Evolutionary conservation across 306 rosid genomes (phyloP).

Genomic region (Begonia masoniana): DNA sequence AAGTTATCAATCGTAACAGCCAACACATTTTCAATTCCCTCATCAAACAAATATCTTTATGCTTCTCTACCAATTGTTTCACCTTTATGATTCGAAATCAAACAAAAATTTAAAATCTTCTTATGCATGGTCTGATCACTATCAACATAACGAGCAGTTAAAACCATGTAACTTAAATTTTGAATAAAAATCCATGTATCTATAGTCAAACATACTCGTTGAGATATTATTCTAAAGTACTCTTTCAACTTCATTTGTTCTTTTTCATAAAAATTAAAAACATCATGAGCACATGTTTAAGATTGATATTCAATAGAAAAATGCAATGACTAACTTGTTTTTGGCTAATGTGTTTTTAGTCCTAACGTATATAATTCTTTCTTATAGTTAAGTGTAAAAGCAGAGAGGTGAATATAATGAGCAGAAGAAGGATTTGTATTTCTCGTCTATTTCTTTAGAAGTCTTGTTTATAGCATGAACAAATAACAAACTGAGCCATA

Average conservation of each 20-base stretch:
- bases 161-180: background rate
- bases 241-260: background rate
- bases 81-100: background rate
- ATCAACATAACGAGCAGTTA: background rate
- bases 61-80: background rate
- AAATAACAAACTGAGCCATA: no score
- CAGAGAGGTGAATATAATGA: no score
- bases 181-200: background rate
- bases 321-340: no score
- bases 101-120: background rate
- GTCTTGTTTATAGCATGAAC: no score
- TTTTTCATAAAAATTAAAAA: background rate
- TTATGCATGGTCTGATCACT: background rate
- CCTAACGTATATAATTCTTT: no score
- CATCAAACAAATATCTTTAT: background rate
- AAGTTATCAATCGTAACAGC: background rate
- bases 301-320: no score
- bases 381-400: no score
- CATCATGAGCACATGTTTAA: no score
- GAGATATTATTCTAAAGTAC: background rate
- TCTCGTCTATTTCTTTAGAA: no score
- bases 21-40: background rate
- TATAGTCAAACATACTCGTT: background rate
- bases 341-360: no score
- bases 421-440: no score